These are phyloP conservation scores for Jackrogersella multiformis DNA, from an alignment of 495 filamentous ascomycete genomes.

Conservation along the genomic window DNA sequence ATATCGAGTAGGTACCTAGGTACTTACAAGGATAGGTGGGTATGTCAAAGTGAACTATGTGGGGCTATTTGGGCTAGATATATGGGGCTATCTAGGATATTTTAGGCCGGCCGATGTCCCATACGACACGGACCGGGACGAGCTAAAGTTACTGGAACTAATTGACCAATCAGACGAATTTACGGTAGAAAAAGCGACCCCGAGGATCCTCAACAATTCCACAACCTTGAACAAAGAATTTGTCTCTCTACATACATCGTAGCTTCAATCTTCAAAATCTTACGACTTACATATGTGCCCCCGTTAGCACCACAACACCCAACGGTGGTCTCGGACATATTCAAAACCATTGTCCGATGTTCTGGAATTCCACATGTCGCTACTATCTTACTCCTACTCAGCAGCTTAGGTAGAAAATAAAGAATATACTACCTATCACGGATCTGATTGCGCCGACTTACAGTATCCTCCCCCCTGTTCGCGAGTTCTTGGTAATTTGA, in stretches of 20 bases:
- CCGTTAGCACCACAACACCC: background rate
- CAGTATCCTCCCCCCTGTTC: slow-evolving; percentile 33
- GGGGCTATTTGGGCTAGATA: no score
- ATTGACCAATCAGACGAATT: slow-evolving; percentile 26
- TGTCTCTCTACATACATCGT: no score
- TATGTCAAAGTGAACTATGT: background rate
- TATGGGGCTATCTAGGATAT: slow-evolving; percentile 25
- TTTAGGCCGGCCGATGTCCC: slow-evolving; percentile 34
- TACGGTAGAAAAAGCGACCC: slow-evolving; percentile 42
- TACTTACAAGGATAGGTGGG: no score
- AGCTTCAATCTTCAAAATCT: slow-evolving; percentile 11
- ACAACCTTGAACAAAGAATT: background rate
- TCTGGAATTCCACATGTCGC: slow-evolving; percentile 3
- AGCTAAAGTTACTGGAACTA: slow-evolving; percentile 24
- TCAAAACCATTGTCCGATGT: slow-evolving; percentile 31
- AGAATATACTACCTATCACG: slow-evolving; percentile 25
- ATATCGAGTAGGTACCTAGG: slow-evolving; percentile 20
- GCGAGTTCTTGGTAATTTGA: slow-evolving; percentile 43
- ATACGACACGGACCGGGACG: slow-evolving; percentile 21
- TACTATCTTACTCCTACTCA: no score
- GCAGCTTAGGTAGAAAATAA: background rate
- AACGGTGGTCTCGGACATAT: slow-evolving; percentile 32
- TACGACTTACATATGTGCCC: slow-evolving; percentile 1
- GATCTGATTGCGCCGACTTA: slow-evolving; percentile 32
- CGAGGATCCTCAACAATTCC: slow-evolving; percentile 41